These are phyloP conservation scores for Calonectria ilicicola DNA, from an alignment of 2,329 filamentous ascomycete species.

Conservation along the genomic window DNA sequence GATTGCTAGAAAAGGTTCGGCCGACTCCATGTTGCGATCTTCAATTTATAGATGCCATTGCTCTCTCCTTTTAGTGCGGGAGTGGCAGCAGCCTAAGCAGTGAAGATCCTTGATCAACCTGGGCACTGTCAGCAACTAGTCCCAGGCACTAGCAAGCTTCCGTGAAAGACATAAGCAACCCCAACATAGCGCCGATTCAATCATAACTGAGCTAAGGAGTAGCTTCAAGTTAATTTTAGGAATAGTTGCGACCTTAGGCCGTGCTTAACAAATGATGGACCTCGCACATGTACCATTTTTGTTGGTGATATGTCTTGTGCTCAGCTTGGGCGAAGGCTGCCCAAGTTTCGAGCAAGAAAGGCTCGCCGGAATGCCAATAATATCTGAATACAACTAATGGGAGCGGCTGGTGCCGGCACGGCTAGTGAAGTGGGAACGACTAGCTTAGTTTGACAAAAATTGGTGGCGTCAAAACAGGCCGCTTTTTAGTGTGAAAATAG, in stretches of 20 bases:
- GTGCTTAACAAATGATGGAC: no score
- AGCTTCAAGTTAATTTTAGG: background rate
- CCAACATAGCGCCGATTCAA: background rate
- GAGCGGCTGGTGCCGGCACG: background rate
- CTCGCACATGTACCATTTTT: no score
- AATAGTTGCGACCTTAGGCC: background rate
- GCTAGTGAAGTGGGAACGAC: background rate
- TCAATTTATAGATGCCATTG: background rate
- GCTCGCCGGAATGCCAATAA: no score
- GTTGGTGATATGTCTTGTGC: no score
- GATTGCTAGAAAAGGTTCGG: background rate
- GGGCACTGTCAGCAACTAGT: background rate
- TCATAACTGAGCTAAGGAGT: background rate
- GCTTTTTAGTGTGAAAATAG: no score
- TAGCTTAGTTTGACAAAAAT: no score
- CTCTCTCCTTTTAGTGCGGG: background rate
- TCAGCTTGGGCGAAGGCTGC: no score
- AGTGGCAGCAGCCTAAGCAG: background rate
- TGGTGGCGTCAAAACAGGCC: no score
- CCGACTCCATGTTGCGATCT: background rate
- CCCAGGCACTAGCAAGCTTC: background rate
- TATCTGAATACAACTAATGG: no score
- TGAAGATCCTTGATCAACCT: background rate
- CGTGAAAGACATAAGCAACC: no score
- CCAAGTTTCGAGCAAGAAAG: background rate